phyloP scores from a whole-genome alignment of 352 stramenopile species.

The Phytopythium chamaehyphon region DNA sequence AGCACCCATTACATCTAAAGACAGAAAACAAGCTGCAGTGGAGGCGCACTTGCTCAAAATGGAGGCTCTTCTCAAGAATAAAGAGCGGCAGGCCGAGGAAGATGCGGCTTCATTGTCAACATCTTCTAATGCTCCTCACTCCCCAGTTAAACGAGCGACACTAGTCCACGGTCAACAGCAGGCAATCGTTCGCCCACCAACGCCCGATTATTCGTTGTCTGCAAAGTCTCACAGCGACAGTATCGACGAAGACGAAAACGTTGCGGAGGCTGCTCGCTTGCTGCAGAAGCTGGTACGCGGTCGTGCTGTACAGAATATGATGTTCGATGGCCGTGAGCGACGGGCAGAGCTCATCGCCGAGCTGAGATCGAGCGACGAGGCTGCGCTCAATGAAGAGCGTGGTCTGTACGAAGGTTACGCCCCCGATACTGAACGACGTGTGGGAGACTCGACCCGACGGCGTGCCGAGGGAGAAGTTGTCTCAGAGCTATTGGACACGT shows the following conservation, averaged over 20 bases:
- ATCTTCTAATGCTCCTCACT: not conserved
- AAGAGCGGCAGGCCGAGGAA: constrained; percentile 24
- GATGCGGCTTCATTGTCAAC: not conserved
- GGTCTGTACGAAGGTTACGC: constrained; percentile 12
- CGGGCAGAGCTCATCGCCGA: constrained; percentile 86
- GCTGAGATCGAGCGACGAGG: constrained; percentile 73
- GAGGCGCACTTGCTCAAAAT: constrained; percentile 85
- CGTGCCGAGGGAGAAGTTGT: constrained; percentile 86
- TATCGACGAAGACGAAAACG: constrained; percentile 40
- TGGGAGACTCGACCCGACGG: constrained; percentile 44
- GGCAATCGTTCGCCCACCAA: constrained; percentile 65
- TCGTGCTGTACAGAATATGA: constrained; percentile 91
- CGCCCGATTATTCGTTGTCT: constrained; percentile 54
- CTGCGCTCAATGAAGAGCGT: constrained; percentile 11
- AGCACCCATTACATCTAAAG: constrained; percentile 56
- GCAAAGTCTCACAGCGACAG: constrained; percentile 3
- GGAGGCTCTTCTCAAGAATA: constrained; percentile 80
- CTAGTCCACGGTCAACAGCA: constrained; percentile 35
- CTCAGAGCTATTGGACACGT: constrained; percentile 85
- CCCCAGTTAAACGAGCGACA: constrained; percentile 10
- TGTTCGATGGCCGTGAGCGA: constrained; percentile 90
- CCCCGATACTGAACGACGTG: constrained; percentile 36
- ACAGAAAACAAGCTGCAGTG: constrained; percentile 70
- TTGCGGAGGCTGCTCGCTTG: constrained; percentile 67
- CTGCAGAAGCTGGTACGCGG: constrained; percentile 88